phyloP scores from a whole-genome alignment of 768 basidiomycete species.

The Dictyophora rubrovolvata region DNA sequence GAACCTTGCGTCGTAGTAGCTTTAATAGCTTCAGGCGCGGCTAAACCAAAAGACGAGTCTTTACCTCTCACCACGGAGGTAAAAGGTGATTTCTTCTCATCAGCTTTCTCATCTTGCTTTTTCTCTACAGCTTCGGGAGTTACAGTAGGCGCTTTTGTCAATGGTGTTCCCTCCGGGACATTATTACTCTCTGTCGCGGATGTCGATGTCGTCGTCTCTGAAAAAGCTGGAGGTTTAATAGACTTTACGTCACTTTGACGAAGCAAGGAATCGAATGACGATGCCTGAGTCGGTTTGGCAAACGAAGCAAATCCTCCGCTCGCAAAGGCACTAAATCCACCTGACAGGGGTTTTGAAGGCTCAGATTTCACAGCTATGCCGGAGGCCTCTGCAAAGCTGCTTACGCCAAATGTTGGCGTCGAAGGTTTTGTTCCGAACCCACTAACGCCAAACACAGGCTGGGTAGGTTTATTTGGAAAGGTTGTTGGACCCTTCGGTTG shows the following conservation, averaged over 20 bases:
- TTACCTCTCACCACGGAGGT: neutral
- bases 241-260: constrained; percentile 27
- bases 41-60: neutral
- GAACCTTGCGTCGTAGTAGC: neutral
- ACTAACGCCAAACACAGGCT: constrained; percentile 12
- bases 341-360: constrained; percentile 8
- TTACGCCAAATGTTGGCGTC: constrained; percentile 11
- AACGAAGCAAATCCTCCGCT: constrained; percentile 45
- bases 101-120: neutral
- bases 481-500: constrained; percentile 30
- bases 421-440: constrained; percentile 8
- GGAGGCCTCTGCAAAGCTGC: constrained; percentile 15
- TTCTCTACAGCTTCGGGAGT: neutral
- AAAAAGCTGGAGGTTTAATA: constrained; percentile 11
- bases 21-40: neutral
- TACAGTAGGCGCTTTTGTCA: neutral
- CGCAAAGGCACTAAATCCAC: constrained; percentile 25
- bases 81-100: neutral
- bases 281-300: constrained; percentile 31
- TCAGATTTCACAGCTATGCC: constrained; percentile 9
- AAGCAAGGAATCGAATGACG: constrained; percentile 55
- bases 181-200: neutral
- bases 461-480: constrained; percentile 5
- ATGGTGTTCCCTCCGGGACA: neutral
- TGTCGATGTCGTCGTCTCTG: constrained; percentile 9